Conservation (phyloP, 2,329 filamentous ascomycete species). For the Xylariaceae sp. region DNA sequence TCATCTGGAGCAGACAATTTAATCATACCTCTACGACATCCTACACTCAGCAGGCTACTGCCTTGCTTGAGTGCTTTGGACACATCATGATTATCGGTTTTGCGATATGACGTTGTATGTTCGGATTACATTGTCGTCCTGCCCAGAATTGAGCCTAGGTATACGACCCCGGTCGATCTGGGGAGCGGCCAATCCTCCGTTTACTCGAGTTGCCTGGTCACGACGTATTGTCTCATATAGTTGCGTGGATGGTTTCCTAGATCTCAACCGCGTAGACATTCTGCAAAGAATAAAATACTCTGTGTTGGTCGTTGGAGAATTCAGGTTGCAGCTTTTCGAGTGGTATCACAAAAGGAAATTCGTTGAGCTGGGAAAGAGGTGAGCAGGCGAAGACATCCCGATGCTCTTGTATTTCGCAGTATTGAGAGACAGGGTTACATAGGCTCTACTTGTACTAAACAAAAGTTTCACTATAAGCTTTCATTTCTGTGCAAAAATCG, state of each 20-base stretch:
- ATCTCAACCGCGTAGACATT: conserved; percentile 31
- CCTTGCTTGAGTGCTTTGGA: conserved; percentile 53
- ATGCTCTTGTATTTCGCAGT: conserved; percentile 28
- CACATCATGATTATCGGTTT: conserved; percentile 59
- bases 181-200: conserved; percentile 21
- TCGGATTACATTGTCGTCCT: conserved; percentile 21
- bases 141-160: conserved; percentile 19
- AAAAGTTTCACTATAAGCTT: conserved; percentile 24
- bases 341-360: conserved; percentile 20
- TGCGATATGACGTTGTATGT: conserved; percentile 44
- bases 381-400: conserved; percentile 19
- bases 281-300: conserved; percentile 31
- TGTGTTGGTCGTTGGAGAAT: conserved; percentile 31
- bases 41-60: conserved; percentile 50
- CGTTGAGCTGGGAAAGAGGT: conserved; percentile 11
- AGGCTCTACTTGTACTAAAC: conserved; percentile 28
- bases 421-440: conserved; percentile 28
- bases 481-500: conserved; percentile 1
- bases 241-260: conserved; percentile 28
- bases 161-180: conserved; percentile 20
- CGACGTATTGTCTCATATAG: conserved; percentile 29
- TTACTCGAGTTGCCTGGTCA: conserved; percentile 21
- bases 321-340: conserved; percentile 29
- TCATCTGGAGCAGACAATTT: conserved; percentile 51
- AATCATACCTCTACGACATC: conserved; percentile 54